A percentile compares a stretch with the other conserved stretches of the same genome.
Conservation (phyloP, 305 asterid species). For the Euphrasia arctica region DNA sequence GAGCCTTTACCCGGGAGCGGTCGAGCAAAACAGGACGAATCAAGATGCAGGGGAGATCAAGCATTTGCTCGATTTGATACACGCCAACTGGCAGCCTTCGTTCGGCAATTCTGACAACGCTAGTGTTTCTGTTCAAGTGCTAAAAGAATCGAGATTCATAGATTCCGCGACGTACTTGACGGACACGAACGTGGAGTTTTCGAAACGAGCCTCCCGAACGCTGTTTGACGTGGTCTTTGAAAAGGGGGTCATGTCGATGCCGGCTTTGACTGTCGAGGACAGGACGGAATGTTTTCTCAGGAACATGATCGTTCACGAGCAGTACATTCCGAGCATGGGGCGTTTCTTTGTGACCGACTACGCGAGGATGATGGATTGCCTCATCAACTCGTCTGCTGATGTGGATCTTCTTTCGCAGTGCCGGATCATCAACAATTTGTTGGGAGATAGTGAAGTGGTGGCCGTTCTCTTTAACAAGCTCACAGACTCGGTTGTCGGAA, state of each 20-base stretch:
- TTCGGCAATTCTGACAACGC: too few species aligned
- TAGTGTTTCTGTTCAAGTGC: too few species aligned
- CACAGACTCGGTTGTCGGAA: neutral
- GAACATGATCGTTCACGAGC: conserved; percentile 33
- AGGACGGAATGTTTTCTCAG: conserved; percentile 27
- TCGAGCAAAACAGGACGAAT: too few species aligned
- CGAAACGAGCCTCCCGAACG: neutral
- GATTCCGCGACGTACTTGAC: too few species aligned
- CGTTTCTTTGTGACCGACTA: conserved; percentile 18
- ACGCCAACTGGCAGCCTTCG: too few species aligned
- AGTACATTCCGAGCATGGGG: conserved; percentile 10
- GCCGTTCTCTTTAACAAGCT: conserved; percentile 21
- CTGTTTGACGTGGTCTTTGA: conserved; percentile 12
- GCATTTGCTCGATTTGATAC: too few species aligned
- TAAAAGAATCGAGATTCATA: too few species aligned
- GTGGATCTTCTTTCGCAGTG: neutral
- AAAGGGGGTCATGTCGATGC: conserved; percentile 13
- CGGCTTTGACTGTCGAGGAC: conserved; percentile 22
- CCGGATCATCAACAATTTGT: conserved; percentile 22
- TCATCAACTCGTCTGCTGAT: conserved; percentile 19
- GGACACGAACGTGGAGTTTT: neutral
- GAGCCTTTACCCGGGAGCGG: too few species aligned
- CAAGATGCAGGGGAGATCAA: too few species aligned
- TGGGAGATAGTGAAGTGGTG: conserved; percentile 24
- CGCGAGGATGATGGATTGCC: conserved; percentile 22